phyloP scores from a whole-genome alignment of 2,329 filamentous ascomycete genomes.

The Alternaria postmessia region DNA sequence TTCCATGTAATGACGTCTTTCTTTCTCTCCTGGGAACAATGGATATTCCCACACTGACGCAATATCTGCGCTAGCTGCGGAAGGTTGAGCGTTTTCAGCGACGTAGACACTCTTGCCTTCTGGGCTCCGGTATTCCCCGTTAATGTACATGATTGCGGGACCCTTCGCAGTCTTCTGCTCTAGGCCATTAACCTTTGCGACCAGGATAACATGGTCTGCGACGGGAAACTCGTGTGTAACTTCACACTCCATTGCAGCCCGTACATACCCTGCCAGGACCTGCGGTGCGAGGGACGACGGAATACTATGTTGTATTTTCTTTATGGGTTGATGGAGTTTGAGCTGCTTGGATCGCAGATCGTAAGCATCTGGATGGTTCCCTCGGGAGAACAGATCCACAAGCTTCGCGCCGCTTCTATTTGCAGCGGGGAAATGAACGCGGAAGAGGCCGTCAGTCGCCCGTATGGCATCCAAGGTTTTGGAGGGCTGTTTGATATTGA shows the following conservation, averaged over 20 bases:
- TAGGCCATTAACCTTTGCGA: constrained; percentile 52
- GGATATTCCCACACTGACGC: constrained; percentile 24
- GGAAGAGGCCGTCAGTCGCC: constrained; percentile 51
- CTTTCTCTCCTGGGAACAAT: constrained; percentile 29
- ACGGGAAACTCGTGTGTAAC: constrained; percentile 50
- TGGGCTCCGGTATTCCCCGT: constrained; percentile 33
- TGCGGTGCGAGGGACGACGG: constrained; percentile 26
- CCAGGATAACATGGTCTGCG: constrained; percentile 58
- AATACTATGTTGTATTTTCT: background rate
- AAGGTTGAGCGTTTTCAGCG: background rate
- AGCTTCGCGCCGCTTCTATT: constrained; percentile 37
- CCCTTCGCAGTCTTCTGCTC: constrained; percentile 1
- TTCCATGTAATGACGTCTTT: constrained; percentile 26
- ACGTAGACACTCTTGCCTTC: constrained; percentile 10
- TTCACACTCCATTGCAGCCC: constrained; percentile 46
- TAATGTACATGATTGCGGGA: constrained; percentile 36
- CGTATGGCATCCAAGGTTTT: constrained; percentile 64
- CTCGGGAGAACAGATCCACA: constrained; percentile 40
- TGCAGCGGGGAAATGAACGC: constrained; percentile 59
- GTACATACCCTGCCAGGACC: constrained; percentile 22
- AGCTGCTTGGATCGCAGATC: constrained; percentile 18
- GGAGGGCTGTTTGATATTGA: constrained; percentile 67
- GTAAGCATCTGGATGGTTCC: constrained; percentile 38
- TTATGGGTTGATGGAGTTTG: constrained; percentile 17
- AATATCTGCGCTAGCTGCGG: background rate